phyloP scores from a whole-genome alignment of 441 rosid genomes.

The Kokia cookei region DNA sequence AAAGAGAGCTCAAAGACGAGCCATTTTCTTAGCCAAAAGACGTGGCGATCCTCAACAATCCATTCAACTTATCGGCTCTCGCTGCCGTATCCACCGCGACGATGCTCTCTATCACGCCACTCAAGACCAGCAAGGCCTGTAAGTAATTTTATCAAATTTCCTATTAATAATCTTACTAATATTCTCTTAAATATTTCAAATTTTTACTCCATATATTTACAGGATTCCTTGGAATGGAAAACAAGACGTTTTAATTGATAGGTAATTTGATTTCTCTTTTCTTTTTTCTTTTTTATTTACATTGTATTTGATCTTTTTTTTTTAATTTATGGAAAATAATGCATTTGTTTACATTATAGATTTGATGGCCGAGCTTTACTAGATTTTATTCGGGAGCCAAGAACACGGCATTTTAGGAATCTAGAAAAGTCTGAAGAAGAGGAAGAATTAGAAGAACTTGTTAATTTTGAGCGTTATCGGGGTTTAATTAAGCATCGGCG shows the following conservation, averaged over 20 bases:
- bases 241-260: conserved; percentile 75
- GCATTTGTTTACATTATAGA: conserved; percentile 26
- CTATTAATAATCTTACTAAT: not conserved
- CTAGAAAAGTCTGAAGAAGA: conserved; percentile 79
- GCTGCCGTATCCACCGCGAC: conserved; percentile 70
- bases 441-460: conserved; percentile 97
- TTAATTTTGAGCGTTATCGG: conserved; percentile 99
- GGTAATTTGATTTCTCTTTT: conserved; percentile 24
- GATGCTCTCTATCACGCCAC: conserved; percentile 87
- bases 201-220: not conserved
- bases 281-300: not conserved
- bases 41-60: conserved; percentile 97
- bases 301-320: not conserved
- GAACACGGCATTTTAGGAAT: conserved; percentile 29
- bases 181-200: not conserved
- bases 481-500: conserved; percentile 99
- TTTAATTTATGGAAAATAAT: not conserved
- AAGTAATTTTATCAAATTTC: conserved; percentile 3
- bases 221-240: conserved; percentile 97
- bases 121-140: conserved; percentile 93
- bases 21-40: conserved; percentile 77
- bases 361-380: conserved; percentile 93
- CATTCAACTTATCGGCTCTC: conserved; percentile 68
- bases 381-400: conserved; percentile 82
- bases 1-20: conserved; percentile 89